Evolutionary conservation across 768 basidiomycete genomes (phyloP), one percentile per base, ranked within the genome.

Genomic region (Kwoniella pini): DNA sequence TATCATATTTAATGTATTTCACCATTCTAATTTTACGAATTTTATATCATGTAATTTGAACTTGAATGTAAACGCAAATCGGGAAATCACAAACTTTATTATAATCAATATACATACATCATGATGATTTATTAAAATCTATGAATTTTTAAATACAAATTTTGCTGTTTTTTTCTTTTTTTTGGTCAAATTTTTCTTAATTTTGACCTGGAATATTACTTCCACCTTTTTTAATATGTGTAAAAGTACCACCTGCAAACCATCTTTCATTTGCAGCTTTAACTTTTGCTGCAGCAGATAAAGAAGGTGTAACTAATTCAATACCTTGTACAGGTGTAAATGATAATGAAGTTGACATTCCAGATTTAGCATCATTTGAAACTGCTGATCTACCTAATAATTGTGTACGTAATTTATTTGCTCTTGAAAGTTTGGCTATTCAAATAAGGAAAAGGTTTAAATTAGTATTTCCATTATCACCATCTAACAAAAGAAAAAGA

Each of bases 301-400:
- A 60, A 4, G 65, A 68, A 24, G 90, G 88, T 74, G 98, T 98
- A 54, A 92, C 93, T 62, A 99, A 83, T 79, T 99, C 94, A 79
- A 99, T 89, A 86, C 90, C 95, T 86, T 98, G 95, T 4, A 93
- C 90, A 13, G 95, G 95, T 4, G 95, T 98, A 60, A 98, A 94
- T 6, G 88, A 89, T 58, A 98, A 80, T 17, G 91, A 93, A 0
- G 94, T 97, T 4, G 91, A 88, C 7, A 88, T 92, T 26, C 95
- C 95, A 0, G 90, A 90, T 17, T 82, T 81, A 49, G 84, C 82
- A 11, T 84, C 78, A 21, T 80, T 81, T 30, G 80, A 80, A 12
- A 82, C 72, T n/a, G 86, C 22, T 88, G 88, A 86, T 61, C 88
- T 83, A 44, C 88, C 85, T 66, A 97, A 84, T 21, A 90, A 85